These are phyloP conservation scores for Ilex aquifolium DNA, from an alignment of 257 asterid species.

Conservation along the genomic window DNA sequence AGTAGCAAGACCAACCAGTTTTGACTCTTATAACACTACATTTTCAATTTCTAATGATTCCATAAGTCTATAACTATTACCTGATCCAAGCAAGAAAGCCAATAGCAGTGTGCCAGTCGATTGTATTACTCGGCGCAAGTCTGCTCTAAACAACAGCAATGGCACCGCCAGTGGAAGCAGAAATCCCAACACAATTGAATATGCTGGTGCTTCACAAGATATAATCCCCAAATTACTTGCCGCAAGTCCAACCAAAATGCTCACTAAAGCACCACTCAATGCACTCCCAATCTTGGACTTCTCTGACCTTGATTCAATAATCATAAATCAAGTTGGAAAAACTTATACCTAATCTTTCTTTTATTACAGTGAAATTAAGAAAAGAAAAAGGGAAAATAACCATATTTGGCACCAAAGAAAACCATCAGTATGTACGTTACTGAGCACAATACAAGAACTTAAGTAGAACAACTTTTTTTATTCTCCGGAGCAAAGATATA, in stretches of 20 bases:
- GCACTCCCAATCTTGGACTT: conserved; percentile 79
- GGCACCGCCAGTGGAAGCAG: conserved; percentile 90
- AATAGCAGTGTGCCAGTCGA: conserved; percentile 78
- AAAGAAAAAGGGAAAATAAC: too few species aligned
- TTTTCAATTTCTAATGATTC: too few species aligned
- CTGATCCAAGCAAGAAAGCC: conserved; percentile 92
- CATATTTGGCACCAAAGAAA: too few species aligned
- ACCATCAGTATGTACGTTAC: too few species aligned
- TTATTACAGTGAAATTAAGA: too few species aligned
- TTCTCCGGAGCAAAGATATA: too few species aligned
- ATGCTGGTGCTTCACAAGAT: conserved; percentile 68
- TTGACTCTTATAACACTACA: too few species aligned
- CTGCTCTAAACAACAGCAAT: conserved; percentile 79
- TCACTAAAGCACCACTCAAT: conserved; percentile 87
- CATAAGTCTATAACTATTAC: conserved; percentile 15
- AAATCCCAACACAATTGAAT: conserved; percentile 58
- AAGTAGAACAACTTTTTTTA: too few species aligned
- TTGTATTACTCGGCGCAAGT: conserved; percentile 64
- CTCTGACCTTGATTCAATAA: conserved; percentile 62
- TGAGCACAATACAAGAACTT: too few species aligned
- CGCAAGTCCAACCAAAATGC: conserved; percentile 67
- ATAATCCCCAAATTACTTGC: conserved; percentile 84
- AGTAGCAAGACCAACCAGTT: too few species aligned
- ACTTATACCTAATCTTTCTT: too few species aligned
- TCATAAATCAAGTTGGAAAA: too few species aligned